phyloP scores from a whole-genome alignment of 495 filamentous ascomycete species.

The Hypoxylon crocopeplum region DNA sequence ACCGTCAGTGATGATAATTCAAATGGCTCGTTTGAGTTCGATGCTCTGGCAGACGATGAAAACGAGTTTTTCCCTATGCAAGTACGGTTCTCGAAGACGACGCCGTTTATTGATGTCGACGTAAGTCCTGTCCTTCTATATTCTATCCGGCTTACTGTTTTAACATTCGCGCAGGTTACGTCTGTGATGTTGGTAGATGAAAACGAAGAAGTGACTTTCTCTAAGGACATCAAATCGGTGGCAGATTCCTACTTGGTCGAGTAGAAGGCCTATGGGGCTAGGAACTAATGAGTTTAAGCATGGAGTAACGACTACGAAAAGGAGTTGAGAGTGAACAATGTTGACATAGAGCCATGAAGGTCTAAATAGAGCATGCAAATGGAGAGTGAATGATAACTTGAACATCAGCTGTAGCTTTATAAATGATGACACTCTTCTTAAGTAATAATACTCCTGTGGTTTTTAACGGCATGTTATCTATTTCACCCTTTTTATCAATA shows the following conservation, averaged over 20 bases:
- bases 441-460: too few species aligned
- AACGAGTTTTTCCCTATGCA: slow-evolving; percentile 97
- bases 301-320: slow-evolving; percentile 11
- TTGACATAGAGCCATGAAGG: slow-evolving; percentile 20
- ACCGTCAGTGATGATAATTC: slow-evolving; percentile 79
- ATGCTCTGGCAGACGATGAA: slow-evolving; percentile 82
- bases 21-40: slow-evolving; percentile 90
- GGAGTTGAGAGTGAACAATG: slow-evolving; percentile 10
- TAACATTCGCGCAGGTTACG: slow-evolving; percentile 61
- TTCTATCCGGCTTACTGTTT: neutral
- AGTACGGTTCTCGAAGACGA: slow-evolving; percentile 84
- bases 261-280: slow-evolving; percentile 48
- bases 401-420: neutral
- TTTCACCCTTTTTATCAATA: too few species aligned
- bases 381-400: slow-evolving; percentile 21
- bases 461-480: too few species aligned
- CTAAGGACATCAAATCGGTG: slow-evolving; percentile 86
- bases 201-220: slow-evolving; percentile 83
- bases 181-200: slow-evolving; percentile 77
- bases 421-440: too few species aligned
- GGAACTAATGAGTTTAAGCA: slow-evolving; percentile 9
- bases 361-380: slow-evolving; percentile 30
- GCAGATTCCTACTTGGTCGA: slow-evolving; percentile 84
- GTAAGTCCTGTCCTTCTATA: slow-evolving; percentile 57
- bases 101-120: slow-evolving; percentile 88